Conservation (phyloP, 805 yeast species). For the Saccharomycopsis sp. region DNA sequence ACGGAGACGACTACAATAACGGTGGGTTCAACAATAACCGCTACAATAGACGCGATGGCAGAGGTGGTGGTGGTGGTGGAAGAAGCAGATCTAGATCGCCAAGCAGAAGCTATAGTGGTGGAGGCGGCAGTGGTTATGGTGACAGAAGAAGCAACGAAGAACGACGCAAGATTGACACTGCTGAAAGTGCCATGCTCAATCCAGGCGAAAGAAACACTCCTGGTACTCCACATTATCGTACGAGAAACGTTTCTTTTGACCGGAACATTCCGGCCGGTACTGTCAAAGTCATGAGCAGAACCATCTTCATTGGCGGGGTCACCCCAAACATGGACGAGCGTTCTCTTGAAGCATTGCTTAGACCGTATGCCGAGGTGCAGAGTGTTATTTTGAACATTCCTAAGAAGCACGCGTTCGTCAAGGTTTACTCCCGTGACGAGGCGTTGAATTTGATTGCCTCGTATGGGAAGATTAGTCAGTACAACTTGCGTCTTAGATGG, state of each 20-base stretch:
- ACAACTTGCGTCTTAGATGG: conserved; percentile 81
- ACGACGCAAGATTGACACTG: conserved; percentile 3
- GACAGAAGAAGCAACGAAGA: conserved; percentile 24
- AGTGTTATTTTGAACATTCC: conserved; percentile 79
- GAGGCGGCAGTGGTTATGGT: conserved; percentile 17
- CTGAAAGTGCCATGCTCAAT: conserved; percentile 27
- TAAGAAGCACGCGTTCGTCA: conserved; percentile 92
- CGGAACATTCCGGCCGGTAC: conserved; percentile 62
- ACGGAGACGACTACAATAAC: conserved; percentile 5
- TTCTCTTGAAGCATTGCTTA: conserved; percentile 57
- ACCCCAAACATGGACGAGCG: conserved; percentile 73
- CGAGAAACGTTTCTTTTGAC: conserved; percentile 65
- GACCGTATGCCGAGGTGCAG: conserved; percentile 88
- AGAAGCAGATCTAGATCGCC: conserved; percentile 21
- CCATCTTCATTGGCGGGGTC: conserved; percentile 90
- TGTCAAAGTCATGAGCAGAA: conserved; percentile 78
- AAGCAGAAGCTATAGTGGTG: conserved; percentile 9
- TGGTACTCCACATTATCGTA: conserved; percentile 67
- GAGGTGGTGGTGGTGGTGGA: conserved; percentile 8
- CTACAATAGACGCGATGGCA: background rate
- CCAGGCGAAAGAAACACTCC: conserved; percentile 59
- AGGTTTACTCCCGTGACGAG: conserved; percentile 83
- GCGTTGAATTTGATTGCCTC: conserved; percentile 75
- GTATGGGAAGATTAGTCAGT: conserved; percentile 59
- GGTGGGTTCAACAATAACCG: background rate